Evolutionary conservation across 2,329 filamentous ascomycete genomes (phyloP), one percentile per base, ranked within the genome.

Genomic region (Scedosporium aurantiacum): DNA sequence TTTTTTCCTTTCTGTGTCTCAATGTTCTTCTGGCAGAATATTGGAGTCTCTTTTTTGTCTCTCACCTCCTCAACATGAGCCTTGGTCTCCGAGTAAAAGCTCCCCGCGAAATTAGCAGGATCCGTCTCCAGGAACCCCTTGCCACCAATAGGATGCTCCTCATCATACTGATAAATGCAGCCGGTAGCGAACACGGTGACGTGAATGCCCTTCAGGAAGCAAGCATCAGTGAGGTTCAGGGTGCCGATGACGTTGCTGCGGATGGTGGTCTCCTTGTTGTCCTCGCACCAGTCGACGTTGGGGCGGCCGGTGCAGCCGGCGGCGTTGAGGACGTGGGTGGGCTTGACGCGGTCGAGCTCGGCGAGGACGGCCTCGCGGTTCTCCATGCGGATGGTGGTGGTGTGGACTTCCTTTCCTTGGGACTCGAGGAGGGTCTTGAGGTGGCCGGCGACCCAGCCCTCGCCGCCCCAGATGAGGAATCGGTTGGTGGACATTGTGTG

Each of bases 231-330:
- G 67, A 88, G 72, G 69, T 85, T 87, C 65, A 87, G 69, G 41
- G 84, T 82, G 60, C 85, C 85, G 56, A 87, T 80, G 61, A 84
- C 84, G 68, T 89, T 89, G 70, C 82, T 86, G 63, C 84, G 79
- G 69, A 88, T 81, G 5, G 85, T 88, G 61, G 82, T 81, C 71
- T 85, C 81, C 73, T 82, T 86, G 75, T 88, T 81, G 68, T 86
- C 82, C 74, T 89, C 86, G 67, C 85, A 88, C 84, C 84, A 87
- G 73, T 88, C 85, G 70, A 87, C 84, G 65, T 88, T 88, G 64
- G 85, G 85, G 25, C 83, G 78, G 58, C 86, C 85, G 2, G 84
- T 88, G 69, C 80, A 83, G 63, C 85, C 85, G 57, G 85, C 85
- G 63, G 80, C 82, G 71, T 87, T 87, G 58, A 88, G 73, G 61